Percentiles rank a stretch among this genome's conserved stretches.
Evolutionary conservation across 345 rosid genomes (phyloP).

Genomic region (Camelina sativa): DNA sequence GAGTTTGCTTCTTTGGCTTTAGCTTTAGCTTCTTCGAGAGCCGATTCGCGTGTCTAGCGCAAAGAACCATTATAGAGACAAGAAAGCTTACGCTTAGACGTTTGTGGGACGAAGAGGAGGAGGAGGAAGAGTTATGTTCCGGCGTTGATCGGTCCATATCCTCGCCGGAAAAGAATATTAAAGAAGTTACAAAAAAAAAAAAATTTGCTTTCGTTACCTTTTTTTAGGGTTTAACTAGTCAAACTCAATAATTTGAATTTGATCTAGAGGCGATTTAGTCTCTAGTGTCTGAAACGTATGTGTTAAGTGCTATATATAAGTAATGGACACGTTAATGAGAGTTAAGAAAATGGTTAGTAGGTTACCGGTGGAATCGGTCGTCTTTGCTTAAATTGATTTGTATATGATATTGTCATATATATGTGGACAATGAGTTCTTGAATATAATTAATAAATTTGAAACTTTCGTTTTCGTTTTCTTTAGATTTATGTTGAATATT

Average conservation of each 20-base stretch:
- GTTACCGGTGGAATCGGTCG: constrained; percentile 43
- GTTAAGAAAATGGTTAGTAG: constrained; percentile 37
- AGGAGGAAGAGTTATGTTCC: constrained; percentile 18
- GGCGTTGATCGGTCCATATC: constrained; percentile 39
- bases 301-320: constrained; percentile 14
- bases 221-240: not conserved
- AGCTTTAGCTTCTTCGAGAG: constrained; percentile 53
- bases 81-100: constrained; percentile 49
- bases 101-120: constrained; percentile 44
- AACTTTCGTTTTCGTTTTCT: constrained; percentile 13
- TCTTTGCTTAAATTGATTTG: constrained; percentile 25
- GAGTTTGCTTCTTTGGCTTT: constrained; percentile 33
- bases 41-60: constrained; percentile 57
- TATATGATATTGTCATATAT: constrained; percentile 1
- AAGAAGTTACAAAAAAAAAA: not conserved
- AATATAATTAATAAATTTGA: constrained; percentile 6
- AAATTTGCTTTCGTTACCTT: not conserved
- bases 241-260: constrained; percentile 15
- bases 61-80: constrained; percentile 53
- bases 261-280: constrained; percentile 1
- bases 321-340: constrained; percentile 25
- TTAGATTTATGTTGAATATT: constrained; percentile 10
- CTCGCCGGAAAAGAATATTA: not conserved
- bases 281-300: constrained; percentile 29
- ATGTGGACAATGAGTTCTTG: constrained; percentile 21